phyloP scores from a whole-genome alignment of 2,329 filamentous ascomycete species.

The Orbilia brochopaga region DNA sequence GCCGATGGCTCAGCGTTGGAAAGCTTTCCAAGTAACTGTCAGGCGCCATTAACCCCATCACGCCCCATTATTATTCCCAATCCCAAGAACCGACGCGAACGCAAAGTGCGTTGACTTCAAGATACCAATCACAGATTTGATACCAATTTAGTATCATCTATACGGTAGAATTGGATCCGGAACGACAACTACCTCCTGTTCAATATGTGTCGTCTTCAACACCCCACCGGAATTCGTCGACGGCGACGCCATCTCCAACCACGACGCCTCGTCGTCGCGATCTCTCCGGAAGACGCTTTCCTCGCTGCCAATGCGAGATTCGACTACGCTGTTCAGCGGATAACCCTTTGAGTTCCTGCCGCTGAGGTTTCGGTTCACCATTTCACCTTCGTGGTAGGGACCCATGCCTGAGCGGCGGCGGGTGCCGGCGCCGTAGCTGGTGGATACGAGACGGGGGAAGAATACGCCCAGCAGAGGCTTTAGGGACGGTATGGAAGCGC shows the following conservation, averaged over 20 bases:
- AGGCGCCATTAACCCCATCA: background rate
- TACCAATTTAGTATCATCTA: slow-evolving; percentile 10
- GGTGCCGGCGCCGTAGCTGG: slow-evolving; percentile 34
- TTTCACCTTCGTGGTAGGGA: slow-evolving; percentile 24
- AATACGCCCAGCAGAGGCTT: slow-evolving; percentile 43
- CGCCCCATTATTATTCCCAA: too few relatives aligned
- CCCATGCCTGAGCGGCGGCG: slow-evolving; percentile 20
- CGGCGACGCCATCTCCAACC: slow-evolving; percentile 5
- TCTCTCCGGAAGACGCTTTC: slow-evolving; percentile 39
- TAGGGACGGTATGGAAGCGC: slow-evolving; percentile 41
- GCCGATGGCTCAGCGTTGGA: background rate
- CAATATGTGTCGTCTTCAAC: slow-evolving; percentile 39
- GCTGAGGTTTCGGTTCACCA: slow-evolving; percentile 18
- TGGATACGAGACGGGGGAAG: slow-evolving; percentile 41
- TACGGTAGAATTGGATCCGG: slow-evolving; percentile 14
- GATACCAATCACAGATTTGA: too few relatives aligned
- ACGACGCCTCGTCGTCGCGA: slow-evolving; percentile 15
- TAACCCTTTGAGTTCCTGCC: slow-evolving; percentile 42
- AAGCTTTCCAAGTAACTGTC: background rate
- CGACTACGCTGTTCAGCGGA: slow-evolving; percentile 30
- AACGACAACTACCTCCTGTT: slow-evolving; percentile 36
- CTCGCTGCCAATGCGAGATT: slow-evolving; percentile 38
- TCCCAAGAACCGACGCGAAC: too few relatives aligned
- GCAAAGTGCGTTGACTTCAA: too few relatives aligned
- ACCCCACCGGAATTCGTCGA: slow-evolving; percentile 18